phyloP scores from a whole-genome alignment of 768 basidiomycete species.

The Trametes cinnabarina region DNA sequence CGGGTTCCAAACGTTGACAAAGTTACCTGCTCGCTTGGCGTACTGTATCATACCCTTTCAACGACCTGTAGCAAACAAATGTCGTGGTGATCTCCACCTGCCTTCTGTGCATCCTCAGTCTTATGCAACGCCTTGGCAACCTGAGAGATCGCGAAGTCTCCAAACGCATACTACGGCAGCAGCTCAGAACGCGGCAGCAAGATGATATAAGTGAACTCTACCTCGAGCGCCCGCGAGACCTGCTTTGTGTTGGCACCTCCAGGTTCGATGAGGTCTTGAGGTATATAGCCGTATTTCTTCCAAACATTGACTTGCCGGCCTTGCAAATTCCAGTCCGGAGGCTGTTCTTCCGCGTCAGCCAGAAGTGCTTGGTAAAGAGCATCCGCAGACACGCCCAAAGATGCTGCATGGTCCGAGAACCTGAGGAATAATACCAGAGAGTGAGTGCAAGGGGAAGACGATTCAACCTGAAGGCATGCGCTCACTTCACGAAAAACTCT shows the following conservation, averaged over 20 bases:
- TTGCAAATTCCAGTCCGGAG: slow-evolving; percentile 61
- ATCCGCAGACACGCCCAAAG: slow-evolving; percentile 45
- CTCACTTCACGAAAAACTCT: slow-evolving; percentile 67
- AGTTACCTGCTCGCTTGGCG: slow-evolving; percentile 52
- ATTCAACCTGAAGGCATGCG: not conserved
- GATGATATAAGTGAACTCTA: slow-evolving; percentile 17
- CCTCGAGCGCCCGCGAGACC: slow-evolving; percentile 61
- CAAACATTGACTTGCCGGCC: slow-evolving; percentile 57
- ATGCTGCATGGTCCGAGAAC: slow-evolving; percentile 47
- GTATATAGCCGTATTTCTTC: slow-evolving; percentile 46
- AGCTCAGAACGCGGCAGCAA: not conserved
- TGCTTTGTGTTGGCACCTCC: slow-evolving; percentile 61
- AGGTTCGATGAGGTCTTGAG: slow-evolving; percentile 31
- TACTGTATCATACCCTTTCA: slow-evolving; percentile 38
- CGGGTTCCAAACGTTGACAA: slow-evolving; percentile 59
- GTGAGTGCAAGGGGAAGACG: not conserved
- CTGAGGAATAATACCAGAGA: slow-evolving; percentile 29
- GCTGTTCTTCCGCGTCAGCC: slow-evolving; percentile 56
- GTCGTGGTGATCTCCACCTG: slow-evolving; percentile 18
- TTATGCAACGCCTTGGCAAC: slow-evolving; percentile 56
- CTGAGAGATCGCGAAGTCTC: slow-evolving; percentile 63
- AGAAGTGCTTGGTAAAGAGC: slow-evolving; percentile 56
- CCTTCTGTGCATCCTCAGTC: slow-evolving; percentile 49
- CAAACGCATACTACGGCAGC: slow-evolving; percentile 51
- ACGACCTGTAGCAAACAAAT: not conserved